These are phyloP conservation scores for Dendrothele bispora DNA, from an alignment of 768 basidiomycete species.

Conservation along the genomic window DNA sequence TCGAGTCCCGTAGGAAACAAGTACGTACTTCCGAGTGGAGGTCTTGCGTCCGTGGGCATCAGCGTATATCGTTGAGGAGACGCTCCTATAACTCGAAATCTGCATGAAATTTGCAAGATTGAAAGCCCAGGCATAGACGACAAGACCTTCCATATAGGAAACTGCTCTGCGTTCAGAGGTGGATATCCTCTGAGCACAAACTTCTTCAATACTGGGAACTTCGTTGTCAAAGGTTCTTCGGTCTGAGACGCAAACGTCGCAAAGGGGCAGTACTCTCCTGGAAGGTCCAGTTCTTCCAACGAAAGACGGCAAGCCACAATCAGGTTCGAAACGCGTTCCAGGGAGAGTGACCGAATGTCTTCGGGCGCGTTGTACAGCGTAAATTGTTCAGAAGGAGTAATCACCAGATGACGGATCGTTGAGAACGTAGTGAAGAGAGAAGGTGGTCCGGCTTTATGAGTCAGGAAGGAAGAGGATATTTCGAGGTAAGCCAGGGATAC, in stretches of 20 bases:
- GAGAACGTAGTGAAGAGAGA: background rate
- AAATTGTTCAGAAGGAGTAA: slow-evolving; percentile 1
- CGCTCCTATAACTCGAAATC: slow-evolving; percentile 3
- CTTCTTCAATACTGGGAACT: background rate
- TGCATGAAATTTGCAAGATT: slow-evolving; percentile 4
- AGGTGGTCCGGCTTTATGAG: slow-evolving; percentile 1
- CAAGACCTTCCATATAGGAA: slow-evolving; percentile 6
- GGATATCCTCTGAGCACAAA: slow-evolving; percentile 3
- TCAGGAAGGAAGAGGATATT: slow-evolving; percentile 2
- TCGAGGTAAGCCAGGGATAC: background rate
- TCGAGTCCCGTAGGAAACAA: slow-evolving; percentile 4
- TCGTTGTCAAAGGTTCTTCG: too few relatives aligned
- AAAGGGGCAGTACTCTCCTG: slow-evolving; percentile 5
- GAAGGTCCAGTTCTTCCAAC: slow-evolving; percentile 5
- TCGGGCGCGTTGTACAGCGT: slow-evolving; percentile 2
- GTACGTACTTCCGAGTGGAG: background rate
- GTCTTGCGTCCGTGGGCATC: background rate
- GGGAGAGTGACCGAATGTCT: background rate
- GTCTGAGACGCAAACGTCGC: background rate
- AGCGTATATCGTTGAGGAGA: slow-evolving; percentile 4
- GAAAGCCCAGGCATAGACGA: background rate
- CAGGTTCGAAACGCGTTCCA: slow-evolving; percentile 6
- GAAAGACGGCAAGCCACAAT: background rate
- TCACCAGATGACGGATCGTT: slow-evolving; percentile 1
- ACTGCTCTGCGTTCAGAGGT: background rate